These are phyloP conservation scores for Xylaria acuta DNA, from an alignment of 495 filamentous ascomycete genomes.

Conservation along the genomic window DNA sequence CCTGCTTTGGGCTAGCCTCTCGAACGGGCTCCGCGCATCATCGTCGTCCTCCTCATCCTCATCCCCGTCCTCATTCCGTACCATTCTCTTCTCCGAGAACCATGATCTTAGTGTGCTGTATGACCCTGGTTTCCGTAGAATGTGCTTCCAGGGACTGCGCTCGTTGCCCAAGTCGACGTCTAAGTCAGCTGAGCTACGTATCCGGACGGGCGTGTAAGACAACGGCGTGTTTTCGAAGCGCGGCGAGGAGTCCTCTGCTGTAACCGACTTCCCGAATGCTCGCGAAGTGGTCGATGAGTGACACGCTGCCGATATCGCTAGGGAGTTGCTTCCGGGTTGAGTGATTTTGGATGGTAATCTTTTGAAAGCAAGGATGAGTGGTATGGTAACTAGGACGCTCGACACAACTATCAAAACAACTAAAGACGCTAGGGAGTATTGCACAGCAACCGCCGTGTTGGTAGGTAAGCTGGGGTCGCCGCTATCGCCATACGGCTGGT, in stretches of 20 bases:
- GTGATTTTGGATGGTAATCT: conserved; percentile 29
- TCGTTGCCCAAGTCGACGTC: no score
- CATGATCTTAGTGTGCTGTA: no score
- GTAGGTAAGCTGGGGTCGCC: conserved; percentile 29
- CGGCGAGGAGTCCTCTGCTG: no score
- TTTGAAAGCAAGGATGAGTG: conserved; percentile 21
- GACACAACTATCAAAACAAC: conserved; percentile 21
- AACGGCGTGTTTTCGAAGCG: no score
- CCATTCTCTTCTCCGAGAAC: no score
- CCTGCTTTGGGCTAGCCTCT: neutral
- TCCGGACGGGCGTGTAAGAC: no score
- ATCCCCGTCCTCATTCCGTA: no score
- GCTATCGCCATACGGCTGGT: neutral
- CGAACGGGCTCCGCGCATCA: neutral
- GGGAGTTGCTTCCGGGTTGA: conserved; percentile 32
- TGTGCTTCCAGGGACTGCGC: no score
- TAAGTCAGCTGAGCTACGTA: no score
- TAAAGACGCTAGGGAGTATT: conserved; percentile 30
- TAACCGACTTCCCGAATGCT: no score
- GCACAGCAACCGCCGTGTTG: conserved; percentile 30
- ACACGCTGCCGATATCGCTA: conserved; percentile 32
- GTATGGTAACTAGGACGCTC: conserved; percentile 25
- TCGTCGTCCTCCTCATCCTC: neutral
- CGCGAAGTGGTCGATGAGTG: conserved; percentile 23
- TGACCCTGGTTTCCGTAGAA: no score